These are phyloP conservation scores for Leptographium flavum DNA, from an alignment of 2,329 filamentous ascomycete species.

Conservation along the genomic window DNA sequence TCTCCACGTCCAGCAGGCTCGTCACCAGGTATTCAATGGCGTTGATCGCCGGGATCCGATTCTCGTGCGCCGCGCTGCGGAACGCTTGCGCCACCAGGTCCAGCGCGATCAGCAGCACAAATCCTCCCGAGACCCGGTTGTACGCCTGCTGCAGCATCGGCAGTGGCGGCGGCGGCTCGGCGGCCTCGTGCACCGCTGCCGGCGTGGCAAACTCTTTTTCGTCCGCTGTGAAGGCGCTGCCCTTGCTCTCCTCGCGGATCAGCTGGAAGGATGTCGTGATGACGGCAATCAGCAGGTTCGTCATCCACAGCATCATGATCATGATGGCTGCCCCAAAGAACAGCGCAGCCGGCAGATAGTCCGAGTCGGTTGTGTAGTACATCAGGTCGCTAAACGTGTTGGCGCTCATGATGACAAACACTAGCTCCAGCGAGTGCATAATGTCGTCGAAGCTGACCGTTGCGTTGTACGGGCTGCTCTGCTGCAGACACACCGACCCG, in stretches of 20 bases:
- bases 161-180: slow-evolving; percentile 22
- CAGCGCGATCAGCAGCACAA: slow-evolving; percentile 67
- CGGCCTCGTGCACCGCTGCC: slow-evolving; percentile 20
- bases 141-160: slow-evolving; percentile 55
- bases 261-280: slow-evolving; percentile 98
- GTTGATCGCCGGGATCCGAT: slow-evolving; percentile 50
- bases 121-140: slow-evolving; percentile 58
- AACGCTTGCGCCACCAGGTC: slow-evolving; percentile 68
- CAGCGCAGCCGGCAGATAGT: slow-evolving; percentile 74
- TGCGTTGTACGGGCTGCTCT: slow-evolving; percentile 62
- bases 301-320: slow-evolving; percentile 90
- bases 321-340: slow-evolving; percentile 66
- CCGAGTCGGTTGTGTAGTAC: slow-evolving; percentile 83
- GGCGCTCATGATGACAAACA: slow-evolving; percentile 96
- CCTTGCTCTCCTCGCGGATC: slow-evolving; percentile 89
- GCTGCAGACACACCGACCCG: slow-evolving; percentile 71
- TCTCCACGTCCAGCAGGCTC: slow-evolving; percentile 65
- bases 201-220: slow-evolving; percentile 31
- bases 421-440: slow-evolving; percentile 75
- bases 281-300: slow-evolving; percentile 86
- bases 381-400: slow-evolving; percentile 94
- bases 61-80: slow-evolving; percentile 62
- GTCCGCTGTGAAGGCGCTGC: slow-evolving; percentile 79
- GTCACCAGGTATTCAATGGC: slow-evolving; percentile 64
- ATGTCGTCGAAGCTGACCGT: slow-evolving; percentile 96